Evolutionary conservation across 192 early-diverging fungal species (phyloP).

Genomic region (Allomyces javanicus): DNA sequence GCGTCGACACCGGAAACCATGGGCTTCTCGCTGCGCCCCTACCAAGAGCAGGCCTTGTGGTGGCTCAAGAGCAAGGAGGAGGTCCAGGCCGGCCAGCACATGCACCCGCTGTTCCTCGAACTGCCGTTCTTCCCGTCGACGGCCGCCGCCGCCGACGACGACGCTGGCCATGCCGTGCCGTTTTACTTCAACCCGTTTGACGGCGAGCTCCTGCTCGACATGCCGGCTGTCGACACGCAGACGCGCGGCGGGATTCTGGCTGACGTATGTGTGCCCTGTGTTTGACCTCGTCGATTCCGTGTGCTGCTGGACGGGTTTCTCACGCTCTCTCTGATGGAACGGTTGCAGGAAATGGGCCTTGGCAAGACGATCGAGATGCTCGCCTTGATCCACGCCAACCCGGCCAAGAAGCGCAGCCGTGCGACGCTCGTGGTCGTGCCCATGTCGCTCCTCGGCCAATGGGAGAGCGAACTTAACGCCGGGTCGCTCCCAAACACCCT

Average conservation of each 20-base stretch:
- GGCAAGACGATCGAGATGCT: constrained; percentile 41
- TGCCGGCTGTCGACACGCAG: constrained; percentile 19
- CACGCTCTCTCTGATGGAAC: neutral
- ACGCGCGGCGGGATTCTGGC: constrained; percentile 34
- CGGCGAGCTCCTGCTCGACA: constrained; percentile 19
- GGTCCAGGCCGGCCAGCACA: neutral
- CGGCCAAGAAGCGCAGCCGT: constrained; percentile 6
- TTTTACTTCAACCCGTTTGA: neutral
- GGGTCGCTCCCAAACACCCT: constrained; percentile 21
- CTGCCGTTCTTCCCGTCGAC: too few relatives aligned
- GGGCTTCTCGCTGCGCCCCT: neutral
- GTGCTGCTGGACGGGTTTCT: neutral
- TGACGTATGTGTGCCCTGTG: constrained; percentile 8
- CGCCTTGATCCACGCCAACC: constrained; percentile 27
- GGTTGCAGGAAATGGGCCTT: constrained; percentile 23
- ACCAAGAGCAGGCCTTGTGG: neutral
- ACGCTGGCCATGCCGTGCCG: neutral
- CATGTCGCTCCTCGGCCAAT: constrained; percentile 46
- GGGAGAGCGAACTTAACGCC: constrained; percentile 43
- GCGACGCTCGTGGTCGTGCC: constrained; percentile 53
- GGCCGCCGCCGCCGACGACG: neutral
- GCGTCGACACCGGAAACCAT: too few relatives aligned
- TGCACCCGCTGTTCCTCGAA: neutral
- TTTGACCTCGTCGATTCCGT: neutral
- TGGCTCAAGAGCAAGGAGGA: neutral